Evolutionary conservation across 345 rosid genomes (phyloP), one percentile per base, ranked within the genome.

Genomic region (Euphorbia peplus): DNA sequence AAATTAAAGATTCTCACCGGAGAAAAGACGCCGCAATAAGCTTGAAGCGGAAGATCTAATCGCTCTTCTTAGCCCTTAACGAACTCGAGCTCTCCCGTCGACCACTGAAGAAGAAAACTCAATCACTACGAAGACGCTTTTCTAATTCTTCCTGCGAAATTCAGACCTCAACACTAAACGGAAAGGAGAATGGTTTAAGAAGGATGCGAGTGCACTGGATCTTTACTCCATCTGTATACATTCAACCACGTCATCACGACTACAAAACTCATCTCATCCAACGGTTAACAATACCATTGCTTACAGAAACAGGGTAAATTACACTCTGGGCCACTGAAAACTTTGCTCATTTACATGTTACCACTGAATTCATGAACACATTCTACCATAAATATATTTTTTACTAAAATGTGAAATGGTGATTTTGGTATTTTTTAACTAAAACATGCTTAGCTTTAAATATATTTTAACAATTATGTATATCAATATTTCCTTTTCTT

Each of bases 11-110:
- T 46, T 15, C 72, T 69, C 39, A 69, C 72, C 72, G n/a, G 37
- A 30, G 55, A 69, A 12, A 69, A 59, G 64, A 59, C 47, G 47
- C 57, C 35, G 12, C 41, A 32, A 59, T 47, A 65, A 14, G 12
- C 4, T 46, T 50, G 65, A 32, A 46, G 8, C 1, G 24, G 21
- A 50, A 50, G 54, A 50, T 10, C 54, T 19, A 50, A 50, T 5
- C 16, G 54, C 21, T 3, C 25, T 42, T 3, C 25, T 42, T 26
- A 39, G 4, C 28, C 42, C 16, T 11, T 11, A 39, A 8, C 42
- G 8, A 39, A 39, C 42, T 39, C 42, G 10, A 8, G 9, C 6
- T 39, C 42, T 39, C 42, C 19, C 8, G 13, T 21, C 16, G 41
- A 39, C 41, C 11, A 7, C 29, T n/a, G 13, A 18, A 21, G 15